A percentile compares a stretch with the other conserved stretches of the same genome.
phyloP scores from a whole-genome alignment of 2,329 filamentous ascomycete genomes.

The Alternaria dauci region DNA sequence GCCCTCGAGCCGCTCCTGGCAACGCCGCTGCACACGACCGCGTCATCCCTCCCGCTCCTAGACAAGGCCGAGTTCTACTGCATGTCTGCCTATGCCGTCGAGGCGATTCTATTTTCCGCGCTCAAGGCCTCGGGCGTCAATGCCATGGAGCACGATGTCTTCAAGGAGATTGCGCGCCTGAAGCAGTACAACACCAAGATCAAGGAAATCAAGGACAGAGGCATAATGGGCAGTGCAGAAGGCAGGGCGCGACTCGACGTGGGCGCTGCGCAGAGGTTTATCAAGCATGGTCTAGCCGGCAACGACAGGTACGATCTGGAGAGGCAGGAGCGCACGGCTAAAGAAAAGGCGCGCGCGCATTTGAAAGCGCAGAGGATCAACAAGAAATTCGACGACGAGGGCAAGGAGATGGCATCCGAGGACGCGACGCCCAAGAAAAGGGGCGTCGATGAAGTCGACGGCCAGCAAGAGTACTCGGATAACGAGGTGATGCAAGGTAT shows the following conservation, averaged over 20 bases:
- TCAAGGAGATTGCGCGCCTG: constrained; percentile 83
- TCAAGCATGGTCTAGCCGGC: constrained; percentile 76
- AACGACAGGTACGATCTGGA: constrained; percentile 57
- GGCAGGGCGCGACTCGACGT: constrained; percentile 65
- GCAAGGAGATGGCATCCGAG: constrained; percentile 27
- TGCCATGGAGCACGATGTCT: constrained; percentile 84
- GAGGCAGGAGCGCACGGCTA: constrained; percentile 46
- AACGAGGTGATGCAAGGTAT: constrained; percentile 21
- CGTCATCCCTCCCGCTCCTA: constrained; percentile 84
- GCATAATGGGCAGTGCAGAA: constrained; percentile 59
- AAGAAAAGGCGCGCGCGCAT: constrained; percentile 44
- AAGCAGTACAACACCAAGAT: constrained; percentile 95
- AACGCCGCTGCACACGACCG: constrained; percentile 69
- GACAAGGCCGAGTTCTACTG: constrained; percentile 95
- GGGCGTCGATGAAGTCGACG: constrained; percentile 28
- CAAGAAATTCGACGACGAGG: constrained; percentile 41
- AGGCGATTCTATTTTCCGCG: constrained; percentile 86
- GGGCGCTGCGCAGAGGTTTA: constrained; percentile 79
- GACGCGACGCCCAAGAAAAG: constrained; percentile 37
- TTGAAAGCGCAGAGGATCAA: constrained; percentile 35
- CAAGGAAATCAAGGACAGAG: constrained; percentile 69
- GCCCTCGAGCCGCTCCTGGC: constrained; percentile 76
- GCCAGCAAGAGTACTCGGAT: constrained; percentile 18
- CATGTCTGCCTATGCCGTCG: constrained; percentile 86
- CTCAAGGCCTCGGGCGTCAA: constrained; percentile 80